Evolutionary conservation across 2,329 filamentous ascomycete species (phyloP).

Genomic region (Trichoderma brevicompactum): DNA sequence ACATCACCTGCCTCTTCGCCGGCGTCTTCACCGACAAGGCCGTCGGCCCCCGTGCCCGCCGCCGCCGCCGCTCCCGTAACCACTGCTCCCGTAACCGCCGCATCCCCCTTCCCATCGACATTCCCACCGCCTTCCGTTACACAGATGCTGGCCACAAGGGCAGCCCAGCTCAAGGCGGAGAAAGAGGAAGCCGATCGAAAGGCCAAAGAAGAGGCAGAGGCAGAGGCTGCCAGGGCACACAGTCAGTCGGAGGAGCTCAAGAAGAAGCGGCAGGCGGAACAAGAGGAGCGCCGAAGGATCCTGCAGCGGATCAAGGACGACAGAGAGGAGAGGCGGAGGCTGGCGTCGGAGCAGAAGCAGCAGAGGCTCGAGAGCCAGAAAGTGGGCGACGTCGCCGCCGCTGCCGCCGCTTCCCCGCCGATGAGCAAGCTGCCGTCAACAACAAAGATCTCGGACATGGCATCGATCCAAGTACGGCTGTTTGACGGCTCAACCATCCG

Average conservation of each 20-base stretch:
- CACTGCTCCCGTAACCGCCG: conserved; percentile 19
- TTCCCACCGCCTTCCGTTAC: conserved; percentile 33
- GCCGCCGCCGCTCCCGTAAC: not conserved
- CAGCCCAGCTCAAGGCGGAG: conserved; percentile 49
- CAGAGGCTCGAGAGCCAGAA: conserved; percentile 42
- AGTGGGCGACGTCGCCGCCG: conserved; percentile 37
- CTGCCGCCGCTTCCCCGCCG: conserved; percentile 39
- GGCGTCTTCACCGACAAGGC: conserved; percentile 8
- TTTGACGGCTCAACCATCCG: conserved; percentile 84
- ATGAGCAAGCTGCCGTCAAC: conserved; percentile 41
- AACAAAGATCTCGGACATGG: conserved; percentile 39
- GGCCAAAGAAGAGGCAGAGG: conserved; percentile 57
- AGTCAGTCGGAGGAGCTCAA: conserved; percentile 60
- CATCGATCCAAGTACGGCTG: conserved; percentile 75
- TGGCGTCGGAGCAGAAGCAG: conserved; percentile 55
- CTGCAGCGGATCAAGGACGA: conserved; percentile 78
- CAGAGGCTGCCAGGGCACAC: conserved; percentile 46
- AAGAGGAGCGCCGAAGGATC: conserved; percentile 71
- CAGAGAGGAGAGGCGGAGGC: conserved; percentile 67
- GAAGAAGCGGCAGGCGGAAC: conserved; percentile 67
- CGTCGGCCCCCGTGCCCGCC: conserved; percentile 17
- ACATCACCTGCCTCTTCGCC: conserved; percentile 29
- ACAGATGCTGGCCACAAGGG: conserved; percentile 55
- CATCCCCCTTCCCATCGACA: not conserved
- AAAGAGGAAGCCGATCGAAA: conserved; percentile 52